Base-by-base conservation (phyloP, 768 basidiomycete species). In the Hygrophorus russula region DNA sequence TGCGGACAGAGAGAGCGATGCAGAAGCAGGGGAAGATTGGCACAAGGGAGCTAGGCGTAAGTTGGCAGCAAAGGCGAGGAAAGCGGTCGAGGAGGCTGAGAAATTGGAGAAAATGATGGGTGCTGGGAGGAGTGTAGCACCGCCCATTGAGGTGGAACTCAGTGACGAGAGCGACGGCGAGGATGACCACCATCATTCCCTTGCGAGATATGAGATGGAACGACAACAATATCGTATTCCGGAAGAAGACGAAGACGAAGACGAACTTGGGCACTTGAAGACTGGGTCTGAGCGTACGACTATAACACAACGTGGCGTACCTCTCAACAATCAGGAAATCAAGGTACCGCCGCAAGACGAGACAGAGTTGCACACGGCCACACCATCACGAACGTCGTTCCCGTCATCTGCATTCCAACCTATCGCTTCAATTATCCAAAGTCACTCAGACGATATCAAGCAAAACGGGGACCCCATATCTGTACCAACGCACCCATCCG, bases 101-200 rank as follows among this genome's bases (percentile, higher is more conserved):
- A 70, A 69, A 45, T 56, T 70, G 12, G 68, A 70, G 47, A 67
- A 61, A 11, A 59, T 67, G 44, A 63, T 69, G 39, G 57, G 51
- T 39, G 57, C 59, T 18, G 39, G 28, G 12, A 49, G 52, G 34
- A 37, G 27, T 28, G 42, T 59, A 17, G 70, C 63, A 11, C 83
- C 81, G 5, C 84, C 85, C 2, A 84, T 86, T 35, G 71, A 79
- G 19, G 76, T 82, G 19, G 83, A 87, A 54, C 42, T 85, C 52
- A 86, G 83, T 50, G 86, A 87, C 56, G 83, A 86, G 57, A 85
- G 84, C 49, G 85, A 84, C n/a, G 70, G 53, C 15, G 81, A 83
- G 44, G 74, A 72, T 0, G 74, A 76, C 33, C 42, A 67, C 34
- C 56, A 63, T 5, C 70, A 59, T 47, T 64, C 67, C 34, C 55